Base-by-base conservation (phyloP, 495 filamentous ascomycete species). In the Penicillium robsamsonii region DNA sequence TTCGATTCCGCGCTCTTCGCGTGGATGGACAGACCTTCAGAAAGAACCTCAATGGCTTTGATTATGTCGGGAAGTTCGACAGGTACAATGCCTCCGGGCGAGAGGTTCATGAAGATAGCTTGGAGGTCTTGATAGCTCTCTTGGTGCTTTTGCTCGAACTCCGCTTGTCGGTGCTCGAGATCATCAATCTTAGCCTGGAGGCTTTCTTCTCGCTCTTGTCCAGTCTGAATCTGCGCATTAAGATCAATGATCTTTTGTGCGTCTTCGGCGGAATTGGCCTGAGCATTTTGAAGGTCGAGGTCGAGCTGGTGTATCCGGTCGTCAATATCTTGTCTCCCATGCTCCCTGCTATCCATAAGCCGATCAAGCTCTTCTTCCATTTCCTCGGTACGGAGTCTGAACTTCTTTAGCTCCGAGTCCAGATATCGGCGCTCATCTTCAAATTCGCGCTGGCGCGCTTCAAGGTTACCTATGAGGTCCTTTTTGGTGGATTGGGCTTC, bases 381-480 rank as follows among this genome's bases (percentile, higher is more conserved):
- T 57, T 96, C 90, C 60, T 98, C 95, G 0, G 90, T 77, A 47
- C 85, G 88, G 25, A 84, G 75, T 59, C 88, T 90, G 51, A 90
- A 78, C 27, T 83, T 82, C 51, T 84, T 84, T 49, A 92, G 82
- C 70, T 97, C 91, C 17, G 80, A 74, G 61, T 96, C 88, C 17
- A 97, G 77, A 10, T 82, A 86, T 62, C 84, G 88, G 24, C 93
- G 84, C 69, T 97, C 92, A 50, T 85, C 84, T 42, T 87, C 79
- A 63, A 96, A 96, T 65, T 97, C 93, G 29, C 84, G 84, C 66
- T 96, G 90, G 31, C 91, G 82, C 31, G 92, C 89, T 63, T 97
- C 91, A 68, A 99, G 86, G 64, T 99, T 99, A 40, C 89, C 88
- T 67, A 99, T 84, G 1, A 99, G 82, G 64, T 99, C 94, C 64